Evolutionary conservation across 169 alveolate genomes (phyloP).

Genomic region (Plasmodium vivax): DNA sequence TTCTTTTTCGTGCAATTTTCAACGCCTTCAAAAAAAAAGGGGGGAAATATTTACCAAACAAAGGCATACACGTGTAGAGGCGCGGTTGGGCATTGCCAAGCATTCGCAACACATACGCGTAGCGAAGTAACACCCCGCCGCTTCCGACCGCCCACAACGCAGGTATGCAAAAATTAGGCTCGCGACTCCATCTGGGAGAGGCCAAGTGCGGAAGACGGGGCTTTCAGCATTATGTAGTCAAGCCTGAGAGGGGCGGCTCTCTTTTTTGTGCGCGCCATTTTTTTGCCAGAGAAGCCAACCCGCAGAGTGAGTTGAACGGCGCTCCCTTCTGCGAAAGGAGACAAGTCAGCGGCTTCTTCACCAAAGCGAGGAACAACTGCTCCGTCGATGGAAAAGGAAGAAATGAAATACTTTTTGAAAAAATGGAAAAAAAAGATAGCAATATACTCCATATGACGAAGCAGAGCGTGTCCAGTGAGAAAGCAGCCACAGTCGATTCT

Average conservation of each 20-base stretch:
- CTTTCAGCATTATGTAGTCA: not conserved
- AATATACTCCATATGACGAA: not conserved
- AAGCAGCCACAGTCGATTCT: not conserved
- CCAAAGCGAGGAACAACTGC: not conserved
- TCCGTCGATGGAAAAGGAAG: not conserved
- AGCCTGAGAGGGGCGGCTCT: not conserved
- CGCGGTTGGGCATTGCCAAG: not conserved
- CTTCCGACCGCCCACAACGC: not conserved
- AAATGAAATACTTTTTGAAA: conserved; percentile 13
- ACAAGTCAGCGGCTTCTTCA: not conserved
- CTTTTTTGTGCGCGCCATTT: not conserved
- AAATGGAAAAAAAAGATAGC: conserved; percentile 17
- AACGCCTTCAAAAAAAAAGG: not conserved
- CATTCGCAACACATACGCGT: not conserved
- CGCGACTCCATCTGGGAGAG: not conserved
- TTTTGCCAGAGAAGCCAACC: not conserved
- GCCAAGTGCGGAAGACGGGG: not conserved
- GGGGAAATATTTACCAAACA: not conserved
- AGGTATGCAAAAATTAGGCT: not conserved
- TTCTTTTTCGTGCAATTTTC: not conserved
- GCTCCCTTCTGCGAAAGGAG: not conserved
- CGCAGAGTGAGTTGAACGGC: not conserved
- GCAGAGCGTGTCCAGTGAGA: conserved; percentile 1
- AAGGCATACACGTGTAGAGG: not conserved
- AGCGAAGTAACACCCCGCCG: not conserved